Percentiles rank a stretch among this genome's conserved stretches.
Conservation (phyloP, 2,329 filamentous ascomycete genomes). For the Ophiocordyceps camponoti-floridani region DNA sequence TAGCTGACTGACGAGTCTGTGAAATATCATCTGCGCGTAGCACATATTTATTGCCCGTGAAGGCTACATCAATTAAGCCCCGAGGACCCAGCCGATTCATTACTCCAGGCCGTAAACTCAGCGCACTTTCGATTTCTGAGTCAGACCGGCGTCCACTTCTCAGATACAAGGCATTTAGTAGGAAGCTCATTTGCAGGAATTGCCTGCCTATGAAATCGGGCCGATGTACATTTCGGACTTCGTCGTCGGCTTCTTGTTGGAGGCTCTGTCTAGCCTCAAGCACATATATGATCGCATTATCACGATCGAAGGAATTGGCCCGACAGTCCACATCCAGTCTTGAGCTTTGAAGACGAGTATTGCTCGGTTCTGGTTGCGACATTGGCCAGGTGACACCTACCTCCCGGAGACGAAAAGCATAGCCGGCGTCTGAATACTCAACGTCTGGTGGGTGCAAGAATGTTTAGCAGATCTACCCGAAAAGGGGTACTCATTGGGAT, state of each 20-base stretch:
- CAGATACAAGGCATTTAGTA: constrained; percentile 27
- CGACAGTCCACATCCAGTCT: constrained; percentile 9
- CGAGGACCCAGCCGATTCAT: constrained; percentile 24
- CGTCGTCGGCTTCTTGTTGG: constrained; percentile 23
- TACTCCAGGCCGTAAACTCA: constrained; percentile 26
- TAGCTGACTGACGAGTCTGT: too few relatives aligned
- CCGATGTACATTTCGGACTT: constrained; percentile 22
- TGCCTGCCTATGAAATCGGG: constrained; percentile 17
- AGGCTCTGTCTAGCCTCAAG: constrained; percentile 28
- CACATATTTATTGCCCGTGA: neutral
- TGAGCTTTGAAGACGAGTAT: constrained; percentile 33
- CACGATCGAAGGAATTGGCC: constrained; percentile 6
- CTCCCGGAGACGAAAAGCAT: constrained; percentile 30
- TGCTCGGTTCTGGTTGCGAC: constrained; percentile 10
- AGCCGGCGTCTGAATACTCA: constrained; percentile 22
- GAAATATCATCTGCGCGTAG: neutral
- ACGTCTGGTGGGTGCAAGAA: constrained; percentile 18
- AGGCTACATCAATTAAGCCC: constrained; percentile 20
- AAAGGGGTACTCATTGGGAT: too few relatives aligned
- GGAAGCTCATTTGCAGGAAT: constrained; percentile 27
- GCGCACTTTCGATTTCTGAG: constrained; percentile 24
- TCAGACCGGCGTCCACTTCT: constrained; percentile 19
- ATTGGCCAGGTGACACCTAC: constrained; percentile 38
- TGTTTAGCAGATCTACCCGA: neutral
- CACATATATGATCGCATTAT: constrained; percentile 28